These are phyloP conservation scores for Carex arenaria DNA, from an alignment of 202 grass and related monocot genomes.

Conservation along the genomic window DNA sequence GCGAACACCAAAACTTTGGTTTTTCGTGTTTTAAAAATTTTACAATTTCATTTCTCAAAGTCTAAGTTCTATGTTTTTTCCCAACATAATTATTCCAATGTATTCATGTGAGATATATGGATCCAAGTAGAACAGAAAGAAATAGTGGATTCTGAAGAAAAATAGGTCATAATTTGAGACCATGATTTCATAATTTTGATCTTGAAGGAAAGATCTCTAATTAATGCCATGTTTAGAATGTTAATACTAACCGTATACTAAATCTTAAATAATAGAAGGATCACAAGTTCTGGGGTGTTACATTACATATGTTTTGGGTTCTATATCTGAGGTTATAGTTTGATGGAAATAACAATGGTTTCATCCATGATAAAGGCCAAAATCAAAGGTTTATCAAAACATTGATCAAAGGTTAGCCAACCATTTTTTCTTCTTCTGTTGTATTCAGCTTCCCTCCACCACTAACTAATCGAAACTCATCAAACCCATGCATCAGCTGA, in stretches of 20 bases:
- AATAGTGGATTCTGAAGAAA: too few relatives aligned
- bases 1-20: too few relatives aligned
- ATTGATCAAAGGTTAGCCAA: not conserved
- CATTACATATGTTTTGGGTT: not conserved
- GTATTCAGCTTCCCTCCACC: not conserved
- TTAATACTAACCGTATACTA: not conserved
- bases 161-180: not conserved
- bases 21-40: too few relatives aligned
- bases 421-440: not conserved
- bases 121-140: not conserved
- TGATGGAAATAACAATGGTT: not conserved
- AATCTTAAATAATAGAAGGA: not conserved
- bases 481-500: conserved; percentile 21
- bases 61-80: too few relatives aligned
- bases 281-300: not conserved
- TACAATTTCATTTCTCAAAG: too few relatives aligned
- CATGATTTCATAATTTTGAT: not conserved
- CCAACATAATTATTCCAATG: too few relatives aligned
- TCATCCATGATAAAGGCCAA: not conserved
- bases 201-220: not conserved
- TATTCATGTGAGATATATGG: not conserved
- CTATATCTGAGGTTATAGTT: conserved; percentile 1
- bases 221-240: not conserved
- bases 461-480: conserved; percentile 12
- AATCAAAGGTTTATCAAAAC: conserved; percentile 16